Conservation (phyloP, 2,329 filamentous ascomycete species). For the Ophiostoma sp. region DNA sequence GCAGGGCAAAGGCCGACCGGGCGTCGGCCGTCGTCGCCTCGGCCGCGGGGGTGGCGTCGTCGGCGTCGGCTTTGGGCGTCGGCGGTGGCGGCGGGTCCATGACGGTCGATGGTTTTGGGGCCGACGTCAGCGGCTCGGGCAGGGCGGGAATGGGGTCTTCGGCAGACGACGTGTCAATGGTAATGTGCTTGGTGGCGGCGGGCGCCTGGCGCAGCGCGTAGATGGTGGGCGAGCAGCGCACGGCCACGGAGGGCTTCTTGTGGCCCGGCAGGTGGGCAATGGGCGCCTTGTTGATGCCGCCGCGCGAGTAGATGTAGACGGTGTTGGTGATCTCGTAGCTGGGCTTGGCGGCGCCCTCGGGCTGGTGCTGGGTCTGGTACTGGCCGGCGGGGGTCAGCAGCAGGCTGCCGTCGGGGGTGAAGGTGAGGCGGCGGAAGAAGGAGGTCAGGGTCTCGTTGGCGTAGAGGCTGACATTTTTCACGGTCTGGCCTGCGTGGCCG, state of each 20-base stretch:
- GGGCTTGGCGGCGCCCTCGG: slow-evolving; percentile 57
- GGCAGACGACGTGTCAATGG: slow-evolving; percentile 83
- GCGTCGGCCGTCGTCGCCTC: slow-evolving; percentile 23
- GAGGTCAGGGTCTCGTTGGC: slow-evolving; percentile 95
- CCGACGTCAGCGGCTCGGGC: slow-evolving; percentile 69
- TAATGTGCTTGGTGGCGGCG: slow-evolving; percentile 77
- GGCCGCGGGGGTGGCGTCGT: slow-evolving; percentile 33
- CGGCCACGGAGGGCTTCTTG: slow-evolving; percentile 95
- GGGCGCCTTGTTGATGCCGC: slow-evolving; percentile 92
- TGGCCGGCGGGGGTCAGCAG: slow-evolving; percentile 93
- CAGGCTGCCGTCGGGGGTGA: slow-evolving; percentile 90
- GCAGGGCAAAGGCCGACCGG: slow-evolving; percentile 71
- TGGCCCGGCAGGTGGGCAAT: slow-evolving; percentile 92
- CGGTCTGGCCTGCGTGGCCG: slow-evolving; percentile 44
- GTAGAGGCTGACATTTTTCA: slow-evolving; percentile 85
- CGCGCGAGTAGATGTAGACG: slow-evolving; percentile 95
- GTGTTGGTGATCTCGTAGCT: slow-evolving; percentile 90
- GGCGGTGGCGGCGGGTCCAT: slow-evolving; percentile 38
- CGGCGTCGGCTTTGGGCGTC: slow-evolving; percentile 25
- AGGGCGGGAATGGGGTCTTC: slow-evolving; percentile 79
- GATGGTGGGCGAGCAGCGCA: slow-evolving; percentile 85
- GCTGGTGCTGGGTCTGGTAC: slow-evolving; percentile 73
- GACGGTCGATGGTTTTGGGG: slow-evolving; percentile 33
- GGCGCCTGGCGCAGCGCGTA: slow-evolving; percentile 73
- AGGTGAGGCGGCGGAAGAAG: slow-evolving; percentile 89